Percentiles rank a stretch among this genome's conserved stretches.
Conservation (phyloP, 2,329 filamentous ascomycete genomes). For the Cladobotryum mycophilum region DNA sequence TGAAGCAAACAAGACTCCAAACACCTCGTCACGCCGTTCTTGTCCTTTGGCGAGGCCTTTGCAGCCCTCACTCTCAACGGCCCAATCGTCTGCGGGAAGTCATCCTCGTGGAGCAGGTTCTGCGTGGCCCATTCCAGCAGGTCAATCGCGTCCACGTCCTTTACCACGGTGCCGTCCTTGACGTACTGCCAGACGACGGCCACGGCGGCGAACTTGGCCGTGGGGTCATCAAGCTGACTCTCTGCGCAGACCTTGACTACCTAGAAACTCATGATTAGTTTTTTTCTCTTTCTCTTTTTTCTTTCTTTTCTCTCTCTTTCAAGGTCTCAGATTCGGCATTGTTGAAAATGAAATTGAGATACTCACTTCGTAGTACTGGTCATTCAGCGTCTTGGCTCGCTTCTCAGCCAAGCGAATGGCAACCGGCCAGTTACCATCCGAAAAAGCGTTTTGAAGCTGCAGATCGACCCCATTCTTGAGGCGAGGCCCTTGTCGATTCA, state of each 20-base stretch:
- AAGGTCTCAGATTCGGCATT: neutral
- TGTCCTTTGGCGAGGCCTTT: slow-evolving; percentile 47
- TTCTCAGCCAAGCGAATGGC: slow-evolving; percentile 48
- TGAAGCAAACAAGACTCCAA: slow-evolving; percentile 48
- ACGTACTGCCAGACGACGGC: slow-evolving; percentile 40
- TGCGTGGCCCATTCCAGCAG: slow-evolving; percentile 50
- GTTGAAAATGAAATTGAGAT: neutral
- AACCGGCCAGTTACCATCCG: slow-evolving; percentile 46
- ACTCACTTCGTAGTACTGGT: slow-evolving; percentile 50
- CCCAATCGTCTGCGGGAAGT: slow-evolving; percentile 44
- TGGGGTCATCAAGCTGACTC: slow-evolving; percentile 44
- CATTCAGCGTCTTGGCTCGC: slow-evolving; percentile 41
- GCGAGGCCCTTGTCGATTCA: slow-evolving; percentile 29
- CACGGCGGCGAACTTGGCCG: slow-evolving; percentile 38
- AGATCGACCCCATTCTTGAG: slow-evolving; percentile 47
- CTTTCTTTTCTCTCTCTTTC: too few relatives aligned
- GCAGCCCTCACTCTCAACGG: slow-evolving; percentile 43
- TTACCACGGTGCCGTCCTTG: slow-evolving; percentile 39
- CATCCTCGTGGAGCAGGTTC: slow-evolving; percentile 30
- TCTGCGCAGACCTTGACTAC: slow-evolving; percentile 45
- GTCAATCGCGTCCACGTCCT: slow-evolving; percentile 46
- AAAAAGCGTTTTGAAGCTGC: slow-evolving; percentile 50
- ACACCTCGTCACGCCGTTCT: slow-evolving; percentile 34
- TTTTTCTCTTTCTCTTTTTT: neutral
- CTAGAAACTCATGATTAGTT: slow-evolving; percentile 30